Evolutionary conservation across 2,329 filamentous ascomycete species (phyloP).

Genomic region (Xylaria sp.): DNA sequence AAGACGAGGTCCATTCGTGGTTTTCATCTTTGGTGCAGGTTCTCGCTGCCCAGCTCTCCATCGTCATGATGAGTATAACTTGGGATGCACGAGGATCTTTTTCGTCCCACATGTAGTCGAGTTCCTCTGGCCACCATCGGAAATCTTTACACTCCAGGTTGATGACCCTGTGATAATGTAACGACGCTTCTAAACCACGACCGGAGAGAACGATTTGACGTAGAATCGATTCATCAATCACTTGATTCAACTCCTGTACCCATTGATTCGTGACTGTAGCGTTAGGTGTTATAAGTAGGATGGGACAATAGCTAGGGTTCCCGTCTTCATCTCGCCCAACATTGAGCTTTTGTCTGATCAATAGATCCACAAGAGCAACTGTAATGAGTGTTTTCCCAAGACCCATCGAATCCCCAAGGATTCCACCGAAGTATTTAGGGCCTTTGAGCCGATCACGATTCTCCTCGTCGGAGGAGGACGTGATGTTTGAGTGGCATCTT

Average conservation of each 20-base stretch:
- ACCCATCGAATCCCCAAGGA: conserved; percentile 48
- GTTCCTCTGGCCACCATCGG: conserved; percentile 30
- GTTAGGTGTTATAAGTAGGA: conserved; percentile 44
- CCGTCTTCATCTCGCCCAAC: conserved; percentile 15
- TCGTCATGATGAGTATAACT: conserved; percentile 42
- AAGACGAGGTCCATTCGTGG: conserved; percentile 38
- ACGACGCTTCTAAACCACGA: conserved; percentile 21
- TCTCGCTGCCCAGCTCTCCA: conserved; percentile 44
- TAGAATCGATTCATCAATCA: conserved; percentile 26
- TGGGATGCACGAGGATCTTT: conserved; percentile 33
- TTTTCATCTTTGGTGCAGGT: conserved; percentile 25
- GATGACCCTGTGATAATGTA: conserved; percentile 1
- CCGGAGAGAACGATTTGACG: conserved; percentile 37
- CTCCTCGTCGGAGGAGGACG: conserved; percentile 25
- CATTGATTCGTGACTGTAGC: conserved; percentile 44
- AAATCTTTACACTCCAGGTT: conserved; percentile 32
- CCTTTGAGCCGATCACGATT: conserved; percentile 38
- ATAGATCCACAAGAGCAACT: conserved; percentile 40
- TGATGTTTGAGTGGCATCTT: neutral
- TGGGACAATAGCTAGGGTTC: conserved; percentile 37
- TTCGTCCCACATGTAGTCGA: conserved; percentile 45
- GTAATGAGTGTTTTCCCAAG: conserved; percentile 46
- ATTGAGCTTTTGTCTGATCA: conserved; percentile 41
- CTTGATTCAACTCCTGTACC: conserved; percentile 41
- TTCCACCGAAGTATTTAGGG: conserved; percentile 44